Conservation (phyloP, 139 green algal species). For the Volvox africanus region DNA sequence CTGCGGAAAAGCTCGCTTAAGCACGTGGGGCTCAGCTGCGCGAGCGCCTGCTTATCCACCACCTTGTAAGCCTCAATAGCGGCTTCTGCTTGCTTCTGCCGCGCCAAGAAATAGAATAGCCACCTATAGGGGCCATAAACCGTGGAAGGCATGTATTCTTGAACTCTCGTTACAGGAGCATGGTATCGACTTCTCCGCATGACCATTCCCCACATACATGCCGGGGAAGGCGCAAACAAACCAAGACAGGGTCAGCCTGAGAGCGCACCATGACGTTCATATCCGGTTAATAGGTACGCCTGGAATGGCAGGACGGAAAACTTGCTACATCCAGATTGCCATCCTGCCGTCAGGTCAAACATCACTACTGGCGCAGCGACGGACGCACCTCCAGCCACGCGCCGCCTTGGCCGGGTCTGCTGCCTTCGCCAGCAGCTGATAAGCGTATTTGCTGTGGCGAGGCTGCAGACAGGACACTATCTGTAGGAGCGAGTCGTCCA, state of each 20-base stretch:
- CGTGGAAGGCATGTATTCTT: too few species aligned
- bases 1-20: constrained; percentile 47
- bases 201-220: too few species aligned
- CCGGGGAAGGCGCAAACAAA: too few species aligned
- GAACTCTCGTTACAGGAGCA: too few species aligned
- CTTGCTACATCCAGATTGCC: too few species aligned
- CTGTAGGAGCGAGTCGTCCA: constrained; percentile 49
- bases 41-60: constrained; percentile 46
- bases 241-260: too few species aligned
- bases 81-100: constrained; percentile 37
- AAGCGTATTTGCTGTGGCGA: constrained; percentile 40
- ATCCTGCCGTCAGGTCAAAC: not conserved
- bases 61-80: constrained; percentile 51
- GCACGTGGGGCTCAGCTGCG: constrained; percentile 39
- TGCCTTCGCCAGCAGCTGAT: constrained; percentile 44
- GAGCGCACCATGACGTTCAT: too few species aligned
- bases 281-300: too few species aligned
- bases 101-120: constrained; percentile 49
- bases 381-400: constrained; percentile 37
- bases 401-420: constrained; percentile 45
- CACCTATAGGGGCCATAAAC: constrained; percentile 8
- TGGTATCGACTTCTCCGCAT: too few species aligned
- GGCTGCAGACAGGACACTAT: constrained; percentile 42
- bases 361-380: not conserved
- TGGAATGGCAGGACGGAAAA: too few species aligned